Evolutionary conservation across 768 basidiomycete genomes (phyloP).

Genomic region (Suillus subaureus): DNA sequence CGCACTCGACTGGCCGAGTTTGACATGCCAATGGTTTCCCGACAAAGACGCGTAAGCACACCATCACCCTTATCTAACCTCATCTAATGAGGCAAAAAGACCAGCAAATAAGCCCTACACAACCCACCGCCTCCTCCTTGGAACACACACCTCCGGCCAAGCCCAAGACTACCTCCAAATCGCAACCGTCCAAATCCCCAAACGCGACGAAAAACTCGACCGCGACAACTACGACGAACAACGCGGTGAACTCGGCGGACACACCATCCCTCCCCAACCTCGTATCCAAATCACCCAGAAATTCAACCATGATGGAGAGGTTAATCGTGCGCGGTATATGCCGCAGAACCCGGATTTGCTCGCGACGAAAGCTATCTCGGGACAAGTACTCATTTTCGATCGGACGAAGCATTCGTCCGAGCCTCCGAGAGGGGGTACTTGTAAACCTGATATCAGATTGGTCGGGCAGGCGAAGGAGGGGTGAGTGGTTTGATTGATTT

Average conservation of each 20-base stretch:
- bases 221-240: slow-evolving; percentile 87
- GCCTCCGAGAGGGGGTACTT: slow-evolving; percentile 80
- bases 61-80: background rate
- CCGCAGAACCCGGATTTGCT: slow-evolving; percentile 98
- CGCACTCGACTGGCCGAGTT: slow-evolving; percentile 95
- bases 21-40: slow-evolving; percentile 99
- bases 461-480: slow-evolving; percentile 93
- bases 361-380: slow-evolving; percentile 90
- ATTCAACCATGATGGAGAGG: slow-evolving; percentile 95
- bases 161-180: slow-evolving; percentile 95
- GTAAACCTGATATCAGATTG: slow-evolving; percentile 88
- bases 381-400: slow-evolving; percentile 95
- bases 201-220: slow-evolving; percentile 81
- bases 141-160: slow-evolving; percentile 96
- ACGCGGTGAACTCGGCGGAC: slow-evolving; percentile 91
- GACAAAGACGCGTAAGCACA: slow-evolving; percentile 85
- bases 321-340: slow-evolving; percentile 98
- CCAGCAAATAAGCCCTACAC: slow-evolving; percentile 93
- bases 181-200: slow-evolving; percentile 91
- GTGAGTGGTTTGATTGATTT: slow-evolving; percentile 45
- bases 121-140: slow-evolving; percentile 90
- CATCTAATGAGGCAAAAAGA: slow-evolving; percentile 40
- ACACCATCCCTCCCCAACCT: slow-evolving; percentile 81
- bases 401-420: slow-evolving; percentile 95
- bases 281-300: slow-evolving; percentile 89